Evolutionary conservation across 192 early-diverging fungal species (phyloP), one percentile per base, ranked within the genome.

Genomic region (Gonapodya prolifera): DNA sequence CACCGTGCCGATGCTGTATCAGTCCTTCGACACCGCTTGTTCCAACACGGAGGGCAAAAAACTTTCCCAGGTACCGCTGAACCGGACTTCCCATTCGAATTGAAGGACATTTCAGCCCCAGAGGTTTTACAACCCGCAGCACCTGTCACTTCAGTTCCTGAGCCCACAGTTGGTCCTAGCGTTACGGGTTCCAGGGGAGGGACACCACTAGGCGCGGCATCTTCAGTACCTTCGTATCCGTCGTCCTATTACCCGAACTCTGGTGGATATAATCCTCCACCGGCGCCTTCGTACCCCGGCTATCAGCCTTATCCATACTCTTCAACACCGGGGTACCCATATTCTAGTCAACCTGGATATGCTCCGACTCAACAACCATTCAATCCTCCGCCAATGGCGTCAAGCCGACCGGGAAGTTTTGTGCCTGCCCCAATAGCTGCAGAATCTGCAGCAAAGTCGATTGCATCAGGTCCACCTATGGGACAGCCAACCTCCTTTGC

Each of bases 61-160:
- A 69, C 79, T 35, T 28, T 69, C 74, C 83, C 76, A 0, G 78
- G 82, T 16, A 79, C 79, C 35, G 77, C 79, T 35, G 70, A 79
- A 78, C 71, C 83, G 1, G 33, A 77, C 8, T 36, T 78, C 17
- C 86, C 85, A 31, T 77, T 79, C 34, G 83, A 81, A 45, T 76
- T 80, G 31, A 81, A 82, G 30, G 84, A 75, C 36, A 70, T 75
- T 28, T 35, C 79, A 18, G 78, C 80, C 30, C 30, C 79, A 69
- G 80, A 35, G 32, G 78, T 35, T 29, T 82, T 33, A 73, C 35
- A 71, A 8, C 61, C 81, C 77, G 35, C 82, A n/a, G 32, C 70
- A 35, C 30, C 80, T 79, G n/a, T 79, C 8, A 16, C 45, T 23
- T 8, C 45, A 61, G 23, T 23, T 23, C 45, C 45, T 61, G 23